phyloP scores from a whole-genome alignment of 305 asterid genomes.

The Fraxinus sp. region DNA sequence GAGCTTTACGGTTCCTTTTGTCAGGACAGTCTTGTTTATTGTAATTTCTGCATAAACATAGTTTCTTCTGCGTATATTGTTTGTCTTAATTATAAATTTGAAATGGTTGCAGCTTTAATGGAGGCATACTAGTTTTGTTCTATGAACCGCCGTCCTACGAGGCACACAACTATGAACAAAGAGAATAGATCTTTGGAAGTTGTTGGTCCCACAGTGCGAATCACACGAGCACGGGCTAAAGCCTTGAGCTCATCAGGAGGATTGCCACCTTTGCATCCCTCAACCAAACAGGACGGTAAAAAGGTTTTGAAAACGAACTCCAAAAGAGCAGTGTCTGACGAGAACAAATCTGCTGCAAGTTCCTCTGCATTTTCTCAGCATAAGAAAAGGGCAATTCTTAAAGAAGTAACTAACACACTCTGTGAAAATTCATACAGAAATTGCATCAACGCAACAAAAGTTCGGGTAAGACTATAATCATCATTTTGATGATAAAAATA shows the following conservation, averaged over 20 bases:
- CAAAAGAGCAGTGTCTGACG: conserved; percentile 58
- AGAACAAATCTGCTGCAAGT: conserved; percentile 31
- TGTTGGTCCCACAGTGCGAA: conserved; percentile 43
- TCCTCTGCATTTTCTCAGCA: conserved; percentile 37
- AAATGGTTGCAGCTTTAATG: conserved; percentile 42
- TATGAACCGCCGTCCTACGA: conserved; percentile 30
- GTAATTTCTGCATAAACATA: conserved; percentile 9
- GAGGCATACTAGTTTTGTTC: conserved; percentile 36
- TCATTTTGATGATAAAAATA: conserved; percentile 6
- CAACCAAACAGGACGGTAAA: conserved; percentile 47
- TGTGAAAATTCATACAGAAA: conserved; percentile 45
- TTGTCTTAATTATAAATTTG: conserved; percentile 15
- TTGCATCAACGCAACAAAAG: conserved; percentile 45
- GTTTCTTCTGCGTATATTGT: conserved; percentile 3
- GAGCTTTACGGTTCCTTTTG: conserved; percentile 1
- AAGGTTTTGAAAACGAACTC: conserved; percentile 41
- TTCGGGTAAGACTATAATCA: conserved; percentile 43
- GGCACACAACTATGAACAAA: conserved; percentile 52
- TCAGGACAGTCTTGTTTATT: conserved; percentile 10
- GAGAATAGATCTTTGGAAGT: conserved; percentile 51
- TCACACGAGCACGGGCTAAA: conserved; percentile 82
- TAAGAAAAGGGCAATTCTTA: conserved; percentile 72
- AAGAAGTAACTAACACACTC: conserved; percentile 69
- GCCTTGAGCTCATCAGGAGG: conserved; percentile 51
- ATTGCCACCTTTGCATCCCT: conserved; percentile 69